A percentile compares a stretch with the other conserved stretches of the same genome.
Evolutionary conservation across 441 rosid genomes (phyloP).

Genomic region (Cnidoscolus chayamansa): DNA sequence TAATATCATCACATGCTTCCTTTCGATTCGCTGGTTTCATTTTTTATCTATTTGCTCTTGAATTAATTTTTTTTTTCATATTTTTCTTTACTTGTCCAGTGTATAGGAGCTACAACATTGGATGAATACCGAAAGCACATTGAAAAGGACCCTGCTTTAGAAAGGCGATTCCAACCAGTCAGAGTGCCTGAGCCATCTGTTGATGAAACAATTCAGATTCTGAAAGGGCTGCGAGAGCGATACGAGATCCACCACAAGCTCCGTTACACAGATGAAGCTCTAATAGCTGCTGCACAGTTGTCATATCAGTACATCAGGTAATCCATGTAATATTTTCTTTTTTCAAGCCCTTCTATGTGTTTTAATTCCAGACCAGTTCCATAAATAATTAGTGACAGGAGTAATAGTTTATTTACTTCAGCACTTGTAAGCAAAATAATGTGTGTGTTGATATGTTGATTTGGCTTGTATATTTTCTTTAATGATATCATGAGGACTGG

Average conservation of each 20-base stretch:
- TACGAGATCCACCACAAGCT: conserved; percentile 59
- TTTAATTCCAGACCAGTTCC: background rate
- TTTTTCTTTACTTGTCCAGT: conserved; percentile 30
- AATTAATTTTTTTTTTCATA: too few species aligned
- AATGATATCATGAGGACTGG: background rate
- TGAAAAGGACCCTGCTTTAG: conserved; percentile 57
- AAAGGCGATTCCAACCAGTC: conserved; percentile 59
- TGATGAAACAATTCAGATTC: conserved; percentile 47
- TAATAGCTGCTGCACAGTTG: conserved; percentile 49
- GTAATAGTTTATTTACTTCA: background rate
- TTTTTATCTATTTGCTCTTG: background rate
- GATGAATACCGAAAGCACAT: conserved; percentile 59
- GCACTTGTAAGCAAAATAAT: background rate
- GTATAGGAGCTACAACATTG: conserved; percentile 62
- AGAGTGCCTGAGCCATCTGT: conserved; percentile 57
- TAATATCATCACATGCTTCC: background rate
- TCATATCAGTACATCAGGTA: conserved; percentile 63
- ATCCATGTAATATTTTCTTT: conserved; percentile 12
- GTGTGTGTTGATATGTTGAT: background rate
- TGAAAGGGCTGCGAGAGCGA: conserved; percentile 42
- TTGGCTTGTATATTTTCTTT: background rate
- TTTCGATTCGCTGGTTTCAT: background rate
- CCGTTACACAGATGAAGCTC: conserved; percentile 45
- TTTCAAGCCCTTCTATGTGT: background rate
- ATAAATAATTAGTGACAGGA: background rate